Base-by-base conservation (phyloP, 192 early-diverging fungal species). In the Dissophora ornata region DNA sequence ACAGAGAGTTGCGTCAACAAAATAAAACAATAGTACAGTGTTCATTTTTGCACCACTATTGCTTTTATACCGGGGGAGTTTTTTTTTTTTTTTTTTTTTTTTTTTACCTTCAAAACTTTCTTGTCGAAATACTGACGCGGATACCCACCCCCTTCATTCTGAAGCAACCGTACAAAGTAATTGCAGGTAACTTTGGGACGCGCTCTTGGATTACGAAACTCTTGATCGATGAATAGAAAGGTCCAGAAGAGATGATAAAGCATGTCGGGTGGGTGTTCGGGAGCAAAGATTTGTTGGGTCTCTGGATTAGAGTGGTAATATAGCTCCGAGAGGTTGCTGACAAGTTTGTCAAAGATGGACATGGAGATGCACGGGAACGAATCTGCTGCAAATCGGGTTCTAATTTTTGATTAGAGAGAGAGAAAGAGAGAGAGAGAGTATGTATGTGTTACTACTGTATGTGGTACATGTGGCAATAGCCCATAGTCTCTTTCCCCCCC, bases 281-380 rank as follows among this genome's bases (percentile, higher is more conserved):
- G 68, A 0, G 62, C 57, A 66, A 79, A 79, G 19, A 54, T 36
- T 3, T 63, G 40, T 45, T 61, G 61, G 7, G 77, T 71, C 22
- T 67, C 77, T 46, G 77, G 77, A 28, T 79, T 79, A 11, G 77
- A 79, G 19, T 49, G 62, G 32, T 45, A 79, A 24, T 79, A 79
- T 6, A 70, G 40, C n/a, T 79, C 57, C 13, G 68, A 58, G 16
- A 79, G 61, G 25, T 79, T 59, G 51, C 67, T 56, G n/a, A 79
- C 56, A 2, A 70, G 55, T 30, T 54, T 67, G 42, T 79, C 77
- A 44, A 71, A 79, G 5, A 71, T 25, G 4, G 68, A 24, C 57
- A 79, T 79, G 19, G 77, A 70, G 8, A 71, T 4, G 18, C 56
- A 52, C 18, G 77, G 77, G 55, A 71, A 70, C 4, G 50, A 25